phyloP scores from a whole-genome alignment of 768 basidiomycete genomes.

The Leccinellum albellum region DNA sequence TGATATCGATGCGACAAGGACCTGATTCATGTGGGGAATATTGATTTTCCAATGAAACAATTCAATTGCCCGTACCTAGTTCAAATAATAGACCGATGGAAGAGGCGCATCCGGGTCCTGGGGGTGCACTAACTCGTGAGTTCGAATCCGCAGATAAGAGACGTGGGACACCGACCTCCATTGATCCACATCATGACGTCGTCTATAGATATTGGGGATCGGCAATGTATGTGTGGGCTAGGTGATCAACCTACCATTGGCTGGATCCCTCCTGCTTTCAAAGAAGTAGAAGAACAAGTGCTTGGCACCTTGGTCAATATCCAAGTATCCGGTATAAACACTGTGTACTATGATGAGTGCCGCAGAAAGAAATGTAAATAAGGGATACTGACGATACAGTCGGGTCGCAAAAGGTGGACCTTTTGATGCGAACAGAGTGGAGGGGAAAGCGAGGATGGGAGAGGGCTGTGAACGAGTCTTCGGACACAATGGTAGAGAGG shows the following conservation, averaged over 20 bases:
- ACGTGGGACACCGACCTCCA: slow-evolving; percentile 41
- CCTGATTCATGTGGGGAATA: slow-evolving; percentile 34
- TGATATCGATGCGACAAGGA: slow-evolving; percentile 58
- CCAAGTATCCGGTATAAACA: slow-evolving; percentile 47
- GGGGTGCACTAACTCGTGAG: neutral
- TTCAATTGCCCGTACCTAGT: slow-evolving; percentile 34
- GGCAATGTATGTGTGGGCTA: no score
- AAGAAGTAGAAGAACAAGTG: slow-evolving; percentile 62
- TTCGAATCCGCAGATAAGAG: neutral
- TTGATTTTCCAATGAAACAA: slow-evolving; percentile 7
- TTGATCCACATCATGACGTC: slow-evolving; percentile 74
- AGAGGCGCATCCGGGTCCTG: slow-evolving; percentile 57
- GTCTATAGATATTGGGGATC: slow-evolving; percentile 31
- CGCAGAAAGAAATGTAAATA: neutral
- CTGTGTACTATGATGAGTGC: slow-evolving; percentile 23
- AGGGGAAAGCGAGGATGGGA: slow-evolving; percentile 50
- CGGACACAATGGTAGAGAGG: slow-evolving; percentile 26
- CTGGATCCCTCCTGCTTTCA: slow-evolving; percentile 47
- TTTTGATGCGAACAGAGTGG: slow-evolving; percentile 57
- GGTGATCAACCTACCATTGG: slow-evolving; percentile 26
- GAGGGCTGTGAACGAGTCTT: slow-evolving; percentile 35
- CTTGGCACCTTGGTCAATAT: slow-evolving; percentile 46
- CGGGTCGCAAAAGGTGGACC: slow-evolving; percentile 58
- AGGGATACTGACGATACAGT: slow-evolving; percentile 39
- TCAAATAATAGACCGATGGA: slow-evolving; percentile 60